phyloP scores from a whole-genome alignment of 1,139 yeast species.

The Yamadazyma triangularis region DNA sequence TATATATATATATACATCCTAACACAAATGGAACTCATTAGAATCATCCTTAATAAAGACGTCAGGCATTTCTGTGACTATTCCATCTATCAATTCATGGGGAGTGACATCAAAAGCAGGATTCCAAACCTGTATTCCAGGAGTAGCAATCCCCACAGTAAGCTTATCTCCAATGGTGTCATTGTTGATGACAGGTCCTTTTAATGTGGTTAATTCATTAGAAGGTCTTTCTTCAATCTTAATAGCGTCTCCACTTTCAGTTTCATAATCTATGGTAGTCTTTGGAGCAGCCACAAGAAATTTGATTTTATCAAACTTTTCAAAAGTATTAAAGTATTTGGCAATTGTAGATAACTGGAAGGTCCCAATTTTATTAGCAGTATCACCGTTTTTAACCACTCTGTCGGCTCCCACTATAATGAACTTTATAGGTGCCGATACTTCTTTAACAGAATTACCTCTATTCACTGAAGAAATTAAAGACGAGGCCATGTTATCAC shows the following conservation, averaged over 20 bases:
- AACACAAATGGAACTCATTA: too few species aligned
- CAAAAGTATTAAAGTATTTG: constrained; percentile 31
- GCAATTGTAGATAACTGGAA: constrained; percentile 75
- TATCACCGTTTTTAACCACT: constrained; percentile 86
- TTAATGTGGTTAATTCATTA: constrained; percentile 69
- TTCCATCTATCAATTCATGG: constrained; percentile 72
- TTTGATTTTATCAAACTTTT: constrained; percentile 53
- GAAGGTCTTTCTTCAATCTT: constrained; percentile 85
- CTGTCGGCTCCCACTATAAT: constrained; percentile 99
- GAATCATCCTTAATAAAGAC: too few species aligned
- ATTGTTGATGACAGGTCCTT: constrained; percentile 48
- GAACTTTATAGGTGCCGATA: constrained; percentile 63
- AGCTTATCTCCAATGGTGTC: constrained; percentile 40
- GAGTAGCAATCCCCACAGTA: constrained; percentile 79
- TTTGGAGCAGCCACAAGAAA: constrained; percentile 94
- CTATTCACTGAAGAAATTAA: constrained; percentile 40
- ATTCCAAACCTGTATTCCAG: constrained; percentile 85
- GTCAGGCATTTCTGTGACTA: constrained; percentile 71
- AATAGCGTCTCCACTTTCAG: constrained; percentile 66
- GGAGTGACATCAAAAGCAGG: constrained; percentile 97
- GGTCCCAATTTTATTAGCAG: constrained; percentile 97
- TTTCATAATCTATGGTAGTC: constrained; percentile 75
- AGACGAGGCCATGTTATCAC: constrained; percentile 90
- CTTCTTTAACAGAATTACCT: constrained; percentile 15
- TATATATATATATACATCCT: too few species aligned